A percentile compares a stretch with the other conserved stretches of the same genome.
These are phyloP conservation scores for Abelmoschus esculentus DNA, from an alignment of 345 rosid species.

Conservation along the genomic window DNA sequence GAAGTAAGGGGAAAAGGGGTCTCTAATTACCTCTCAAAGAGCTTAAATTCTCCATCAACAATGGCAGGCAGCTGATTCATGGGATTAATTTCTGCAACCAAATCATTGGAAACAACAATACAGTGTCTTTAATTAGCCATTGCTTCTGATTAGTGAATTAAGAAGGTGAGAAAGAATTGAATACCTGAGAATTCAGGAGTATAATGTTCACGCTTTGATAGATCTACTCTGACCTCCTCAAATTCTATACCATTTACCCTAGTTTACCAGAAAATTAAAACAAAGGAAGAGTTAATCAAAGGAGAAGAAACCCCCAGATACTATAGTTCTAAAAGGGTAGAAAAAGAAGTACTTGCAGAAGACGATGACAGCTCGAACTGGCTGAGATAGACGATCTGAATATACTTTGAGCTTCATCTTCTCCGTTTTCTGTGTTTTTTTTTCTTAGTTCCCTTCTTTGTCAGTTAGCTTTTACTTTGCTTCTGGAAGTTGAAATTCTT, in stretches of 20 bases:
- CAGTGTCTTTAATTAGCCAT: neutral
- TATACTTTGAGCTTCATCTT: conserved; percentile 68
- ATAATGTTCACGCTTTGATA: conserved; percentile 44
- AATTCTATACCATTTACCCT: conserved; percentile 68
- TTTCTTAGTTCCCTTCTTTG: too few species aligned
- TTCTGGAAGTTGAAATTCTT: too few species aligned
- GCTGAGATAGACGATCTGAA: conserved; percentile 72
- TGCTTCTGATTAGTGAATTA: too few species aligned
- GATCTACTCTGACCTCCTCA: conserved; percentile 52
- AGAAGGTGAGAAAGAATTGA: neutral
- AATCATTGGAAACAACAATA: neutral
- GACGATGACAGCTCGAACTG: conserved; percentile 66
- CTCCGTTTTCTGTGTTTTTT: neutral
- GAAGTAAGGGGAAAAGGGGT: neutral
- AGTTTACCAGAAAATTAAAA: neutral
- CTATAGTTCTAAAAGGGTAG: neutral
- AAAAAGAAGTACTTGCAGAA: conserved; percentile 69
- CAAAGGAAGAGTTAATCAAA: neutral
- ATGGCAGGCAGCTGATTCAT: conserved; percentile 62
- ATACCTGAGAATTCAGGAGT: conserved; percentile 63
- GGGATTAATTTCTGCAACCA: conserved; percentile 61
- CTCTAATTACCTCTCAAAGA: conserved; percentile 66
- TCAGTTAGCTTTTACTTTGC: neutral
- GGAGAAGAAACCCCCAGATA: neutral
- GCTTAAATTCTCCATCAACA: conserved; percentile 70